These are phyloP conservation scores for Kodamaea leandrae DNA, from an alignment of 805 yeast species.

Conservation along the genomic window DNA sequence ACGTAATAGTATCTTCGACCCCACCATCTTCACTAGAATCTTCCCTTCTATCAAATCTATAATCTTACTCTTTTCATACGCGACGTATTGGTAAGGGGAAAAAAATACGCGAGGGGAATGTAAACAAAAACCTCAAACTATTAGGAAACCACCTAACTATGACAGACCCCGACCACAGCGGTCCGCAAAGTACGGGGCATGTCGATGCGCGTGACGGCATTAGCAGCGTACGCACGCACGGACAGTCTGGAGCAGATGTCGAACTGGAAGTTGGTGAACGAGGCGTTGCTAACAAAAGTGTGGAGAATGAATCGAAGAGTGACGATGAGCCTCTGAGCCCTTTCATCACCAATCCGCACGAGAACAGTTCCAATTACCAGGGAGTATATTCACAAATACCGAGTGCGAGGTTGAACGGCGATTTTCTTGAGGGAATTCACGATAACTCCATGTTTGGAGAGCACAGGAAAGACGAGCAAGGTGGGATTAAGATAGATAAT, in stretches of 20 bases:
- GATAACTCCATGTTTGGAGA: too few relatives aligned
- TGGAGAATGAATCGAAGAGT: neutral
- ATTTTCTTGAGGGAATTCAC: too few relatives aligned
- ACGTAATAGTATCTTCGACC: too few relatives aligned
- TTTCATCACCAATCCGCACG: conserved; percentile 13
- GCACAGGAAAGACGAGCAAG: too few relatives aligned
- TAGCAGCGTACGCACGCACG: neutral
- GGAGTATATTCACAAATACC: neutral
- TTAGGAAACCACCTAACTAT: neutral
- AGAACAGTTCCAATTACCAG: neutral
- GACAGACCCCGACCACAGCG: neutral
- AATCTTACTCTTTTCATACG: too few relatives aligned
- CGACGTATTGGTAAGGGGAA: conserved; percentile 1
- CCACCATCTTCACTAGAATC: too few relatives aligned
- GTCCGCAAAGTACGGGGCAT: neutral
- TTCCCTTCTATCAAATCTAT: too few relatives aligned
- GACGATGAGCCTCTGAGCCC: conserved; percentile 10
- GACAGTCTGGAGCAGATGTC: neutral
- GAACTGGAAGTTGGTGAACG: neutral
- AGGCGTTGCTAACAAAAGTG: neutral
- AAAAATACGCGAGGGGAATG: neutral
- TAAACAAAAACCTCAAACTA: conserved; percentile 1
- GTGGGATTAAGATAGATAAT: too few relatives aligned
- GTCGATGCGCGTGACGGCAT: neutral
- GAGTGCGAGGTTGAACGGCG: too few relatives aligned